Evolutionary conservation across 306 rosid genomes (phyloP).

Genomic region (Crotalaria pallida): DNA sequence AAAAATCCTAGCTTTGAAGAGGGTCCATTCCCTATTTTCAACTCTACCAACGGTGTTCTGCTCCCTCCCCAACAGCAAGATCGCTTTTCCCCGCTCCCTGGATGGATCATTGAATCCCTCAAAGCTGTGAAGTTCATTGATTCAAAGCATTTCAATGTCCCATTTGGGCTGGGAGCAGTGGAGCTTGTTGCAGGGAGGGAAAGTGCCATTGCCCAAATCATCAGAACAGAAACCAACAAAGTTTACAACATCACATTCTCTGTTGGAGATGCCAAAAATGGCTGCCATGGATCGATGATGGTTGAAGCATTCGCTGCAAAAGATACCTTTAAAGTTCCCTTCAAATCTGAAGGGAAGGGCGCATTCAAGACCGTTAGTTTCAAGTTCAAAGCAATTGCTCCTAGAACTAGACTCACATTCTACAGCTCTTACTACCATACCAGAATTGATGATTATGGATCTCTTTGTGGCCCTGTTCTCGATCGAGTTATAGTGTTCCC

Average conservation of each 20-base stretch:
- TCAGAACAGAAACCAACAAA: constrained; percentile 59
- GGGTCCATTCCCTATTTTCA: constrained; percentile 74
- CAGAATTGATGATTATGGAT: constrained; percentile 63
- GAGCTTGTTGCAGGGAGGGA: constrained; percentile 95
- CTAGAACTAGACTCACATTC: constrained; percentile 82
- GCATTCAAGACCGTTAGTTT: constrained; percentile 46
- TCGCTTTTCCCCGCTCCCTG: constrained; percentile 76
- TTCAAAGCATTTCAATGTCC: constrained; percentile 40
- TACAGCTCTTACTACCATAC: constrained; percentile 89
- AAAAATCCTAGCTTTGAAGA: constrained; percentile 77
- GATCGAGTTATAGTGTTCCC: constrained; percentile 65
- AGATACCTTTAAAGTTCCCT: constrained; percentile 72
- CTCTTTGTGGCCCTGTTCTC: constrained; percentile 90
- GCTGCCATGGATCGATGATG: constrained; percentile 93
- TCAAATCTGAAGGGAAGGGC: constrained; percentile 72
- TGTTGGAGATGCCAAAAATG: constrained; percentile 81
- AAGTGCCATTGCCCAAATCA: constrained; percentile 78
- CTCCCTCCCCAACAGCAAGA: constrained; percentile 92
- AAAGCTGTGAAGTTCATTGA: constrained; percentile 83
- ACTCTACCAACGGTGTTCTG: constrained; percentile 75
- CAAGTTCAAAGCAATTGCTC: constrained; percentile 58
- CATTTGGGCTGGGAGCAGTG: constrained; percentile 60
- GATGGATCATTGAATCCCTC: constrained; percentile 91
- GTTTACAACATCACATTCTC: constrained; percentile 59
- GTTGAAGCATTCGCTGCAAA: constrained; percentile 85